Percentiles rank a stretch among this genome's conserved stretches.
These are phyloP conservation scores for Fraxinus angustifolia DNA, from an alignment of 305 asterid species.

Conservation along the genomic window DNA sequence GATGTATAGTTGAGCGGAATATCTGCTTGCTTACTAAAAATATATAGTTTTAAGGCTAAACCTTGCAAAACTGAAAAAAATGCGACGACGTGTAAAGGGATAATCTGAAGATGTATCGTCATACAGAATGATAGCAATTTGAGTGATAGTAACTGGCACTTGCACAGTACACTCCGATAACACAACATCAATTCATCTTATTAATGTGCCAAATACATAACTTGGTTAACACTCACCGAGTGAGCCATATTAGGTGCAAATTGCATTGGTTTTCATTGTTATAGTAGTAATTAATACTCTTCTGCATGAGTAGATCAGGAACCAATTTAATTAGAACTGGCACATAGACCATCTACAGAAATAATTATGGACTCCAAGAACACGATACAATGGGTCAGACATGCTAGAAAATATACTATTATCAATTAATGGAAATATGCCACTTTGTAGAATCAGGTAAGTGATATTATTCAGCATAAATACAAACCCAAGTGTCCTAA, in stretches of 20 bases:
- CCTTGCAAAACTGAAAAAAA: background rate
- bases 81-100: background rate
- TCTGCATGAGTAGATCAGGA: background rate
- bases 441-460: slow-evolving; percentile 14
- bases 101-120: background rate
- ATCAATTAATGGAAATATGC: slow-evolving; percentile 7
- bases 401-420: background rate
- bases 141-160: background rate
- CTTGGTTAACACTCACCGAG: background rate
- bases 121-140: background rate
- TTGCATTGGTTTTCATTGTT: background rate
- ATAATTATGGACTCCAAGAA: background rate
- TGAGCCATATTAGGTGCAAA: background rate
- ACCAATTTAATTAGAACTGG: background rate
- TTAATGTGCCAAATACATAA: background rate
- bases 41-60: background rate
- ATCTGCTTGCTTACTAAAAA: background rate
- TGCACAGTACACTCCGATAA: background rate
- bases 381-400: background rate
- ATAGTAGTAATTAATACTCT: background rate
- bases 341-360: background rate
- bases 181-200: background rate
- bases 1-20: background rate
- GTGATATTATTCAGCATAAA: background rate
- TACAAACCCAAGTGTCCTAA: slow-evolving; percentile 12